Evolutionary conservation across 768 basidiomycete species (phyloP), one percentile per base, ranked within the genome.

Genomic region (Agrocybe pediades): DNA sequence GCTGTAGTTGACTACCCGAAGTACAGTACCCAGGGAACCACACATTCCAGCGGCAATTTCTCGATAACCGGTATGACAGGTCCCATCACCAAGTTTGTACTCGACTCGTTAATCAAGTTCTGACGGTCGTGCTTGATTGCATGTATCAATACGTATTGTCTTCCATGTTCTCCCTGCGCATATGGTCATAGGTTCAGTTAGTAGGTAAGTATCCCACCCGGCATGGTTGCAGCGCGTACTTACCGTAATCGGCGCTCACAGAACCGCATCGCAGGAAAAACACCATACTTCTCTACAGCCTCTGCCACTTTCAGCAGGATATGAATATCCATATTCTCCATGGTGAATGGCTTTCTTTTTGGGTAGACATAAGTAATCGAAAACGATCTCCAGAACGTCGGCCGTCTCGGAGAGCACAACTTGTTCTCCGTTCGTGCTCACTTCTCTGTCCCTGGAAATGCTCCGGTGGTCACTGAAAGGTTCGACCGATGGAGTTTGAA

Each of bases 271-370:
- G 59, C 61, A 27, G 60, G 41, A 51, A 57, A 67, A 1, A 67
- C 56, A 21, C 62, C 57, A 39, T 64, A 65, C 46, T 62, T 64
- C 41, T 60, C 64, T 15, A 46, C 62, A 9, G 65, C 65, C 24
- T 68, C 63, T 1, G 64, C 59, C 9, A 66, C 45, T 4, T 25
- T 41, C 9, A 56, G 40, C 0, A 65, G 41, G 2, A 46, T 41
- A 0, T 39, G 42, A 21, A 68, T 65, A 0, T 49, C 44, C 6
- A 59, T 47, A 2, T 45, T 30, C 8, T 63, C 47, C 29, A 71
- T 44, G 2, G 55, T 53, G n/a, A n/a, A n/a, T 0, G 68, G 66
- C 25, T 63, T 61, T 29, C 57, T 61, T 17, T 46, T 49, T 6
- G 66, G 67, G 20, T 67, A 66, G 3, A 64, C 60, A 67, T 2